Conservation (phyloP, 345 rosid genomes). For the Excoecaria cochinchinensis region DNA sequence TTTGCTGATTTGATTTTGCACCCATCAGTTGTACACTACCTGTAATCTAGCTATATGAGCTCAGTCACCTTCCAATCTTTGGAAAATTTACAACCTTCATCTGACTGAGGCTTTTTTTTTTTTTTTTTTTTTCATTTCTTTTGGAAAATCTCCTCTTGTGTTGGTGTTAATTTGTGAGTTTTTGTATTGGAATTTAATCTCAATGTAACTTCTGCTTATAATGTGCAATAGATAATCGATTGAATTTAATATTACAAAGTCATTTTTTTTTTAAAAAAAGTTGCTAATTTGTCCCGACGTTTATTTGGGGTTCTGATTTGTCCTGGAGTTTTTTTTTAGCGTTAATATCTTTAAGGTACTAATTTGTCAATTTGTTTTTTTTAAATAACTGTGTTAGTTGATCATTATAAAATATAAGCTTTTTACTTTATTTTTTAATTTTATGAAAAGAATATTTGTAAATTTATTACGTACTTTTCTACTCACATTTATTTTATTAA, state of each 20-base stretch:
- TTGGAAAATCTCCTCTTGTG: not conserved
- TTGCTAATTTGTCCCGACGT: too few species aligned
- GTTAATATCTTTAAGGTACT: too few species aligned
- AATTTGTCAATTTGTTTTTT: too few species aligned
- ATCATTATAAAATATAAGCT: too few species aligned
- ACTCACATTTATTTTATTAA: too few species aligned
- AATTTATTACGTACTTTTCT: too few species aligned
- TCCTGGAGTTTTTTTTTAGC: too few species aligned
- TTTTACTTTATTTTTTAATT: too few species aligned
- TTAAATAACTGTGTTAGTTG: too few species aligned
- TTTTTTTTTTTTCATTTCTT: not conserved
- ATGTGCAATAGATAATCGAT: not conserved
- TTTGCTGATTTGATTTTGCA: not conserved
- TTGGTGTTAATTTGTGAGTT: not conserved
- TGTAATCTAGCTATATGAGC: not conserved
- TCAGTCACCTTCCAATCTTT: not conserved
- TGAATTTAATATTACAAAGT: not conserved
- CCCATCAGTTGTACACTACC: not conserved
- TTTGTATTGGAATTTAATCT: not conserved
- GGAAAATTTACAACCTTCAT: conserved; percentile 2
- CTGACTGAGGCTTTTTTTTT: not conserved
- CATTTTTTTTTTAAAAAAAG: too few species aligned
- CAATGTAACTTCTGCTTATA: not conserved
- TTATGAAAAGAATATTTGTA: too few species aligned
- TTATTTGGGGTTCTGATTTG: too few species aligned